phyloP scores from a whole-genome alignment of 2,329 filamentous ascomycete genomes.

The Fusarium sp. region DNA sequence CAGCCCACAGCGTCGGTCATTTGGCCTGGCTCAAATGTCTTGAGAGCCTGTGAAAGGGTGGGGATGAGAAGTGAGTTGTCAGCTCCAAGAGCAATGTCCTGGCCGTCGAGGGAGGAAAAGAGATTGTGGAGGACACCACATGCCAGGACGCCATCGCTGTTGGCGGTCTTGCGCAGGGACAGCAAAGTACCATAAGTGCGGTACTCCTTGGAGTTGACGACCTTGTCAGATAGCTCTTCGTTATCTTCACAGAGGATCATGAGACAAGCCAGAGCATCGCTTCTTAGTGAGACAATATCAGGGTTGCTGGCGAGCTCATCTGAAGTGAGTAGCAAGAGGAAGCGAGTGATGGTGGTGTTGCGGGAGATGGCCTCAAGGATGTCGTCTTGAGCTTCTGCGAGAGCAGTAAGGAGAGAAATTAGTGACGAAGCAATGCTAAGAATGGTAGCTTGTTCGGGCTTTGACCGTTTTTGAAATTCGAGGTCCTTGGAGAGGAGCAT shows the following conservation, averaged over 20 bases:
- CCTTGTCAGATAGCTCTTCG: constrained; percentile 59
- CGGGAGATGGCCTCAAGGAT: constrained; percentile 65
- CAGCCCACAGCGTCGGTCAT: constrained; percentile 49
- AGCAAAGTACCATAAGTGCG: constrained; percentile 62
- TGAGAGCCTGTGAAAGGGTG: constrained; percentile 50
- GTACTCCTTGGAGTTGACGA: constrained; percentile 61
- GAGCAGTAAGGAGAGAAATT: constrained; percentile 61
- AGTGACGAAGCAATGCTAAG: constrained; percentile 67
- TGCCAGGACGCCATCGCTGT: constrained; percentile 63
- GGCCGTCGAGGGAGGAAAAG: constrained; percentile 56
- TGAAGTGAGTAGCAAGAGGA: constrained; percentile 65
- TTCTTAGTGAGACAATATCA: constrained; percentile 54
- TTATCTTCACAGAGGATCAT: constrained; percentile 71
- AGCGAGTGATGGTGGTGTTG: constrained; percentile 60
- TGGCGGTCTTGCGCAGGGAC: constrained; percentile 59
- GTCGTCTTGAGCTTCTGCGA: constrained; percentile 70
- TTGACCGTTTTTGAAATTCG: constrained; percentile 59
- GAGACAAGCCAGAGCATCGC: constrained; percentile 65
- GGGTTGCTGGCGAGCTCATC: constrained; percentile 56
- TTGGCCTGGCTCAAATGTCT: constrained; percentile 43
- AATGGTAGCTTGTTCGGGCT: constrained; percentile 63
- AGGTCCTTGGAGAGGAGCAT: constrained; percentile 55
- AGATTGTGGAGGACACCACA: constrained; percentile 73
- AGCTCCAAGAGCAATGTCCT: constrained; percentile 42
- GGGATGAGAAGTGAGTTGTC: constrained; percentile 51